Evolutionary conservation across 768 basidiomycete species (phyloP).

Genomic region (Flagelloscypha sp.): DNA sequence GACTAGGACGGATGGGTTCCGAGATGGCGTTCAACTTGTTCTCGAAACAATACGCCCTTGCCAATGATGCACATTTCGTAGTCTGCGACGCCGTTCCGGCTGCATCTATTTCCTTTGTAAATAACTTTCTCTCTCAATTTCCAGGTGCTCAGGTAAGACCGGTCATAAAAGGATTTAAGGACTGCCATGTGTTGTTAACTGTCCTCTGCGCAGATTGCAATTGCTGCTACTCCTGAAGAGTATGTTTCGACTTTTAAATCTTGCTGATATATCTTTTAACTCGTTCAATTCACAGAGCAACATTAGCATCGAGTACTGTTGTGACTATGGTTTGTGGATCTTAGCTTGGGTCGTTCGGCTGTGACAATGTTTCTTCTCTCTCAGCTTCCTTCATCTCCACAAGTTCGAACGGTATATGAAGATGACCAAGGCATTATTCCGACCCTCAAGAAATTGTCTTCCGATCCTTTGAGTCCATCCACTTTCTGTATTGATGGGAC

Average conservation of each 20-base stretch:
- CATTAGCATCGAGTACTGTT: conserved; percentile 54
- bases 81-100: conserved; percentile 72
- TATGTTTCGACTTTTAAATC: conserved; percentile 31
- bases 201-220: conserved; percentile 42
- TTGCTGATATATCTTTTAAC: conserved; percentile 5
- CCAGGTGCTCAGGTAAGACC: too few relatives aligned
- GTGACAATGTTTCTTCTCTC: too few relatives aligned
- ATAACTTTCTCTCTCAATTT: conserved; percentile 46
- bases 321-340: too few relatives aligned
- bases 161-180: too few relatives aligned
- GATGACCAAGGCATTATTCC: conserved; percentile 56
- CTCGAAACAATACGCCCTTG: conserved; percentile 55
- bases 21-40: conserved; percentile 85
- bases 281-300: conserved; percentile 38
- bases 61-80: conserved; percentile 51
- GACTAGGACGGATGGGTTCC: conserved; percentile 82
- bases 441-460: conserved; percentile 43
- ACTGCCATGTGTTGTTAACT: too few relatives aligned
- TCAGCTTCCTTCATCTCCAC: conserved; percentile 86
- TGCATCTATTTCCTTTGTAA: conserved; percentile 46
- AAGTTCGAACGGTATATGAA: conserved; percentile 72
- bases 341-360: too few relatives aligned
- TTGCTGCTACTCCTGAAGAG: conserved; percentile 65
- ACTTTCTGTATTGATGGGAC: conserved; percentile 86
- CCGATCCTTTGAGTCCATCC: conserved; percentile 21